phyloP scores from a whole-genome alignment of 495 filamentous ascomycete species.

The Penicillium malachiteum region DNA sequence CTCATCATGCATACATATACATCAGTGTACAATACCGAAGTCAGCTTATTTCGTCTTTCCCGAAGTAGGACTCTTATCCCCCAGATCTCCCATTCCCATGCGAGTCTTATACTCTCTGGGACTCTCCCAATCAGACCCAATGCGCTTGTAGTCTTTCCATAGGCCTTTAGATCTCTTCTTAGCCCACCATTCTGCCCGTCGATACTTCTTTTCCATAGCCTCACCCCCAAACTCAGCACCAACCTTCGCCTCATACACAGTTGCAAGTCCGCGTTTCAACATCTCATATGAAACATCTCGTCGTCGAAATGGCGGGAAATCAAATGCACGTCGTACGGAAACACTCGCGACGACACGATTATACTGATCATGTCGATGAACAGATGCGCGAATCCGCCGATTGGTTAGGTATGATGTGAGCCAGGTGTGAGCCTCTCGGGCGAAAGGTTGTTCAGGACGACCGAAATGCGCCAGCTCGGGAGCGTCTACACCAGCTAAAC shows the following conservation, averaged over 20 bases:
- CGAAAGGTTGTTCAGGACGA: slow-evolving; percentile 77
- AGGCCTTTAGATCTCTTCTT: slow-evolving; percentile 69
- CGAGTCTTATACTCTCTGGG: slow-evolving; percentile 84
- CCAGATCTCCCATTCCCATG: slow-evolving; percentile 42
- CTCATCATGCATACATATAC: slow-evolving; percentile 14
- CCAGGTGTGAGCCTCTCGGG: slow-evolving; percentile 76
- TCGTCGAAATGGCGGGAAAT: slow-evolving; percentile 56
- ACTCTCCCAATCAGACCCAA: slow-evolving; percentile 58
- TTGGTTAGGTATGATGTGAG: slow-evolving; percentile 69
- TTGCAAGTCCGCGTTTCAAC: slow-evolving; percentile 79
- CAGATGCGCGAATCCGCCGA: slow-evolving; percentile 72
- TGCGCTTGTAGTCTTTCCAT: slow-evolving; percentile 61
- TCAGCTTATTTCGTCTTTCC: neutral
- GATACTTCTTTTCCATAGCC: slow-evolving; percentile 60
- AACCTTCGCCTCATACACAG: slow-evolving; percentile 86
- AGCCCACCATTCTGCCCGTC: slow-evolving; percentile 68
- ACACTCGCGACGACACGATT: slow-evolving; percentile 86
- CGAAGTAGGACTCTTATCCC: slow-evolving; percentile 28
- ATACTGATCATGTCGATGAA: slow-evolving; percentile 87
- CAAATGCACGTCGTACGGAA: slow-evolving; percentile 62
- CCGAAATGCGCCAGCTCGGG: slow-evolving; percentile 94
- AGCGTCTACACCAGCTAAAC: slow-evolving; percentile 88
- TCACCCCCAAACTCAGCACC: slow-evolving; percentile 84
- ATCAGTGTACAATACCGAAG: neutral
- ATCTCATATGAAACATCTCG: slow-evolving; percentile 88